These are phyloP conservation scores for Umbelopsis vinacea DNA, from an alignment of 192 early-diverging fungal genomes.

Conservation along the genomic window DNA sequence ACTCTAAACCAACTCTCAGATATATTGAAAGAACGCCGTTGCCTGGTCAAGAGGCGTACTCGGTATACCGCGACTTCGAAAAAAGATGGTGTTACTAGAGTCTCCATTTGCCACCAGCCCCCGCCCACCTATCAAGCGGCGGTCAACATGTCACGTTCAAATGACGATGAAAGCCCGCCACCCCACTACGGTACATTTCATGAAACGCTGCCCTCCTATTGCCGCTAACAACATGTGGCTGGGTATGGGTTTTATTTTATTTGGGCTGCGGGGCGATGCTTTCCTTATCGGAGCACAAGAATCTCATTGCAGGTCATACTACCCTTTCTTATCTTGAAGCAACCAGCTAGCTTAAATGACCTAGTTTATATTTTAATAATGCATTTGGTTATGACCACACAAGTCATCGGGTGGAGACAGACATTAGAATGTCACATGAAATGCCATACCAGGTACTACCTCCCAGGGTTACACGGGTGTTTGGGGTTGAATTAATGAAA, in stretches of 20 bases:
- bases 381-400: no score
- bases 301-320: not conserved
- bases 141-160: not conserved
- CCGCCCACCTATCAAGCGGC: not conserved
- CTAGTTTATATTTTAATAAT: no score
- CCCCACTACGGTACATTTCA: not conserved
- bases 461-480: not conserved
- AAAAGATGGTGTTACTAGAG: not conserved
- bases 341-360: no score
- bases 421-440: conserved; percentile 2
- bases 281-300: not conserved
- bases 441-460: not conserved
- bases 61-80: not conserved
- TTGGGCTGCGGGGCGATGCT: no score
- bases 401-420: no score
- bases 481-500: not conserved
- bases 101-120: not conserved
- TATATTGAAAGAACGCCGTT: not conserved
- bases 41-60: not conserved
- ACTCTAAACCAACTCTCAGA: conserved; percentile 1
- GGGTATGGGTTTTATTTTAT: no score
- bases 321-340: not conserved
- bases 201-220: not conserved
- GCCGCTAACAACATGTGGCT: not conserved
- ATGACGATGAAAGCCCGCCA: not conserved